phyloP scores from a whole-genome alignment of 192 early-diverging fungal species.

The Diversispora epigaea region DNA sequence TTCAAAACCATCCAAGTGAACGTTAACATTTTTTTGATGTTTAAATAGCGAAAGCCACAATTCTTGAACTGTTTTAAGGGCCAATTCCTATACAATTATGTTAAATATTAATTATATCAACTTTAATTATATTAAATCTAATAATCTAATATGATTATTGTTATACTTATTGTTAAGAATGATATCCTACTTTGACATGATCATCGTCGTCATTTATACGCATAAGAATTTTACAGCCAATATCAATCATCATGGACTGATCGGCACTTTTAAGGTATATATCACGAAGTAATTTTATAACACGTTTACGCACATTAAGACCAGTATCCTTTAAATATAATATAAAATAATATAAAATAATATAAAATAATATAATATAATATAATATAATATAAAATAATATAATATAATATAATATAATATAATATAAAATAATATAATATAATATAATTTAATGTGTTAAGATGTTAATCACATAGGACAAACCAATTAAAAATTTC shows the following conservation, averaged over 20 bases:
- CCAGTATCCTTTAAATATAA: constrained; percentile 88
- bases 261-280: constrained; percentile 61
- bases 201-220: constrained; percentile 69
- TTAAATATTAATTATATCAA: neutral
- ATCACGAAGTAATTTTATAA: constrained; percentile 75
- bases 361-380: too few relatives aligned
- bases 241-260: constrained; percentile 55
- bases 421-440: too few relatives aligned
- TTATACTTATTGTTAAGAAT: too few relatives aligned
- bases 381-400: too few relatives aligned
- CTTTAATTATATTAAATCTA: neutral
- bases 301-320: constrained; percentile 82
- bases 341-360: too few relatives aligned
- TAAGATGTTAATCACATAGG: neutral
- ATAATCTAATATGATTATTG: neutral
- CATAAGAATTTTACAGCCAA: constrained; percentile 68
- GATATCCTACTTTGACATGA: constrained; percentile 12
- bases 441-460: too few relatives aligned
- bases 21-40: constrained; percentile 23
- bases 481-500: neutral
- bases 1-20: constrained; percentile 21
- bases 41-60: constrained; percentile 65
- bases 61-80: constrained; percentile 69
- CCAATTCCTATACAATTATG: constrained; percentile 51
- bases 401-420: too few relatives aligned